Evolutionary conservation across 169 alveolate species (phyloP).

Genomic region (Eimeria necatrix): DNA sequence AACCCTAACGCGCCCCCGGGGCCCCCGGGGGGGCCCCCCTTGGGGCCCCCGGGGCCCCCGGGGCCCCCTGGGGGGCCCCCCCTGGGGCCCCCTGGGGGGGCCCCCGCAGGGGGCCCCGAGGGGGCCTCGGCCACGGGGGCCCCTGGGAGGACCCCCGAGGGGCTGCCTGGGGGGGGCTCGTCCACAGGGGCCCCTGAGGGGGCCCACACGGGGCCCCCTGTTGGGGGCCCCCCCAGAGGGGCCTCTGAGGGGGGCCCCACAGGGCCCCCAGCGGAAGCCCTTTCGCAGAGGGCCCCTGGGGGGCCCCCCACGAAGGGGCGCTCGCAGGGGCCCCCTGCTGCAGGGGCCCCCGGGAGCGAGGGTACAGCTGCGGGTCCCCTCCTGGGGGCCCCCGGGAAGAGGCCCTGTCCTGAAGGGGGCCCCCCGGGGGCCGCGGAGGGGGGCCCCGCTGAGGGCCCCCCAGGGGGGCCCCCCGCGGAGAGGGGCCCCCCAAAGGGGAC

Average conservation of each 20-base stretch:
- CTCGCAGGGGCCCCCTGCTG: not conserved
- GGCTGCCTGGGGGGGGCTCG: no score
- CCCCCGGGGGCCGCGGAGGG: no score
- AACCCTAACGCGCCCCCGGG: not conserved
- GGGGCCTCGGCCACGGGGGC: no score
- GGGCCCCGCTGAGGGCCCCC: not conserved
- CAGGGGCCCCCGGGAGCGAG: not conserved
- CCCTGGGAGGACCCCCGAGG: no score
- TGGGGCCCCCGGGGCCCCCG: conserved; percentile 19
- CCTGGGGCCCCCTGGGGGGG: no score
- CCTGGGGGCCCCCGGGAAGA: no score
- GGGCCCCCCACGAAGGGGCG: not conserved
- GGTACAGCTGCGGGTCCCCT: no score
- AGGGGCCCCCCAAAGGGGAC: not conserved
- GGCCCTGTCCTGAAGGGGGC: no score
- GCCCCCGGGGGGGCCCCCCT: not conserved
- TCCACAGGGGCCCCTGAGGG: not conserved
- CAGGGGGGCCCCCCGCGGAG: conserved; percentile 12
- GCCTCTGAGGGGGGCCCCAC: not conserved
- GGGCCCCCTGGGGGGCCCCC: no score
- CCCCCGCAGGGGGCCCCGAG: no score
- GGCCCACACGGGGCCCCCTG: not conserved
- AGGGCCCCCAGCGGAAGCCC: not conserved
- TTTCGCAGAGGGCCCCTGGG: not conserved
- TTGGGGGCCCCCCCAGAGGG: not conserved